phyloP scores from a whole-genome alignment of 257 asterid genomes.

The Solanum pimpinellifolium region DNA sequence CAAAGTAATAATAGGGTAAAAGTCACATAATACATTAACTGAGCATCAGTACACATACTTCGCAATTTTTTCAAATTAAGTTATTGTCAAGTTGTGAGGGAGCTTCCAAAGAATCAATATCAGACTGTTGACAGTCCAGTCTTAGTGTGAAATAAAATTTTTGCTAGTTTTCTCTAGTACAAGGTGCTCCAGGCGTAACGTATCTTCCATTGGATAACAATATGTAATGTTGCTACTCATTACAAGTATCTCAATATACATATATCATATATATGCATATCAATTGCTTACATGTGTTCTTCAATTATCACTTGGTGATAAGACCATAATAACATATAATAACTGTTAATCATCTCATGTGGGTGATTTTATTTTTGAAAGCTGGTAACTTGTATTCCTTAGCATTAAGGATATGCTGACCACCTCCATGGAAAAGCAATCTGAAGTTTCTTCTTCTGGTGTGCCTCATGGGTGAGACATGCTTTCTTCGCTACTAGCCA shows the following conservation, averaged over 20 bases:
- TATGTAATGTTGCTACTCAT: not conserved
- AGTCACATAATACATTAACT: not conserved
- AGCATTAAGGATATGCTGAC: not conserved
- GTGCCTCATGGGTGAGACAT: not conserved
- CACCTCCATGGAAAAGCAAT: not conserved
- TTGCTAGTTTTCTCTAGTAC: not conserved
- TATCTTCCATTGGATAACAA: not conserved
- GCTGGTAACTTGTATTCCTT: not conserved
- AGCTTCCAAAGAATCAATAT: not conserved
- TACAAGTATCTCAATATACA: not conserved
- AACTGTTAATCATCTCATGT: not conserved
- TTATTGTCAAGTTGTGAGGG: not conserved
- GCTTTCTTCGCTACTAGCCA: not conserved
- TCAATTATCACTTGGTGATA: not conserved
- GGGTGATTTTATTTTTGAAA: not conserved
- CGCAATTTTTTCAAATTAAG: not conserved
- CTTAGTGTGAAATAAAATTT: not conserved
- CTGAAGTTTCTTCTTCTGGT: not conserved
- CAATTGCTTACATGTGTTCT: not conserved
- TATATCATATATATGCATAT: not conserved
- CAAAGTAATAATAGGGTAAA: not conserved
- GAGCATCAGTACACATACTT: not conserved
- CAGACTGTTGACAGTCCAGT: not conserved
- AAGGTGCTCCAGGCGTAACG: not conserved
- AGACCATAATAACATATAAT: not conserved